phyloP scores from a whole-genome alignment of 2,329 filamentous ascomycete species.

The Decorospora gaudefroyi region DNA sequence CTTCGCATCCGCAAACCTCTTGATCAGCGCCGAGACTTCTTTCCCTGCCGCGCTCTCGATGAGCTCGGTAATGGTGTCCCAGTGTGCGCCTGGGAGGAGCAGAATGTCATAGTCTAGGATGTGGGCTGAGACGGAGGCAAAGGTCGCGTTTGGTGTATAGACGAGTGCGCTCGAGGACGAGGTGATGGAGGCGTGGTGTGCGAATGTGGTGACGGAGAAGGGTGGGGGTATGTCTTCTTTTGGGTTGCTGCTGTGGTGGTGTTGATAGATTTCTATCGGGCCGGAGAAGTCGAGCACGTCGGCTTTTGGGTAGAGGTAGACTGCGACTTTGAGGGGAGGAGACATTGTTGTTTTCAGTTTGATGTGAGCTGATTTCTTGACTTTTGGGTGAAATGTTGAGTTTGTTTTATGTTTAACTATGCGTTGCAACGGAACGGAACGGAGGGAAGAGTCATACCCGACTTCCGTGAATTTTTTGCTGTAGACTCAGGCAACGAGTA shows the following conservation, averaged over 20 bases:
- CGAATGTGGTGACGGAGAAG: constrained; percentile 47
- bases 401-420: no score
- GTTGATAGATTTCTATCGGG: constrained; percentile 47
- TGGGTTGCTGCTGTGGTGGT: constrained; percentile 27
- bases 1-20: constrained; percentile 27
- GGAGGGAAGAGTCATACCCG: no score
- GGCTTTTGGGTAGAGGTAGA: constrained; percentile 46
- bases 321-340: constrained; percentile 46
- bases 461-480: no score
- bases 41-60: constrained; percentile 26
- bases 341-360: constrained; percentile 4
- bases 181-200: constrained; percentile 29
- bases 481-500: no score
- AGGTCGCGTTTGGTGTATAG: constrained; percentile 38
- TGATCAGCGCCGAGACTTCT: constrained; percentile 25
- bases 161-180: constrained; percentile 33
- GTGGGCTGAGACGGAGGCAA: constrained; percentile 33
- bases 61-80: constrained; percentile 32
- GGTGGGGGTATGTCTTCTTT: no score
- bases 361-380: no score
- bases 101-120: constrained; percentile 48
- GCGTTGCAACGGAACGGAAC: no score
- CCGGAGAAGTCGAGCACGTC: constrained; percentile 52
- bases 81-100: constrained; percentile 46
- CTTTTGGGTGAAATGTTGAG: no score